Evolutionary conservation across 495 filamentous ascomycete genomes (phyloP).

Genomic region (Hyaloscypha hepaticicola): DNA sequence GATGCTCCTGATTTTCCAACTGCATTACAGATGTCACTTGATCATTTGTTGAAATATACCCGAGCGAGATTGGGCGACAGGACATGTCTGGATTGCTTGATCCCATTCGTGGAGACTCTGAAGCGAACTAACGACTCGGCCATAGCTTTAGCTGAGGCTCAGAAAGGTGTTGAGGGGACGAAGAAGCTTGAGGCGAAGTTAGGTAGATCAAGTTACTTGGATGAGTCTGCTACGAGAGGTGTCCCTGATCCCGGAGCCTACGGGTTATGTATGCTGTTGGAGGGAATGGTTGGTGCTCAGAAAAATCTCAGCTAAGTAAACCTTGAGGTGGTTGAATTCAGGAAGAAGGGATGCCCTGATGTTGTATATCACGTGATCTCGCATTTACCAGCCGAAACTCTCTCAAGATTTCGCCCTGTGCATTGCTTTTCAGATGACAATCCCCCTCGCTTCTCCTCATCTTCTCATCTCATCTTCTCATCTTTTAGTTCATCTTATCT

Average conservation of each 20-base stretch:
- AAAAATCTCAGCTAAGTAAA: neutral
- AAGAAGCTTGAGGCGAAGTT: conserved; percentile 54
- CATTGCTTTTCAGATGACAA: neutral
- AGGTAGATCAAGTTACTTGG: conserved; percentile 60
- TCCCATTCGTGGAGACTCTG: conserved; percentile 58
- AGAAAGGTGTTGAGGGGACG: conserved; percentile 53
- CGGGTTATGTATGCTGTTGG: conserved; percentile 24
- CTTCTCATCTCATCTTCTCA: neutral
- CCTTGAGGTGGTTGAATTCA: neutral
- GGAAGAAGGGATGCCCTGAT: neutral
- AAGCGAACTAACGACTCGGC: conserved; percentile 40
- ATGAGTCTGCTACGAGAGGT: conserved; percentile 37
- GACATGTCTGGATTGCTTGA: conserved; percentile 62
- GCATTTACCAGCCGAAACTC: neutral
- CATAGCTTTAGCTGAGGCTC: conserved; percentile 51
- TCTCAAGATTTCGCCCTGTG: neutral
- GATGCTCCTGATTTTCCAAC: conserved; percentile 32
- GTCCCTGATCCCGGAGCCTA: conserved; percentile 29
- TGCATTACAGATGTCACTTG: conserved; percentile 18
- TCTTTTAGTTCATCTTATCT: neutral
- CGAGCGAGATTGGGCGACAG: conserved; percentile 34
- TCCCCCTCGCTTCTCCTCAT: neutral
- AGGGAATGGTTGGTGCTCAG: conserved; percentile 20
- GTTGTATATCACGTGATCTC: neutral
- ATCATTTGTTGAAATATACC: conserved; percentile 21